Conservation (phyloP, 768 basidiomycete species). For the Hortiboletus flavorubellus region DNA sequence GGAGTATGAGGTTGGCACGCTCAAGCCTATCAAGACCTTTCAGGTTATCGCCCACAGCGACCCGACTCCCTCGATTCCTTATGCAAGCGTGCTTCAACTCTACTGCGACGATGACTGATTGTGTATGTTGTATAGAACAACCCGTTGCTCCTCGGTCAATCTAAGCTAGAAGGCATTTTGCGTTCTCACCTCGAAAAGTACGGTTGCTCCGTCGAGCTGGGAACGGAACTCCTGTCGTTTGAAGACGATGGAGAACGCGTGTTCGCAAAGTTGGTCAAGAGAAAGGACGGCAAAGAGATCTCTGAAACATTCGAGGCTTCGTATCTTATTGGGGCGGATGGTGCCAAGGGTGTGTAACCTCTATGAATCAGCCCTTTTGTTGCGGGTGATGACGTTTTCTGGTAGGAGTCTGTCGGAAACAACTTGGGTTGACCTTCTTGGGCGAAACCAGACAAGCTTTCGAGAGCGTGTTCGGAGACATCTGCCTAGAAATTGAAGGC, state of each 20-base stretch:
- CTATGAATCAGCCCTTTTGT: background rate
- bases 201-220: constrained; percentile 38
- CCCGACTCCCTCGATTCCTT: constrained; percentile 27
- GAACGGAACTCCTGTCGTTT: constrained; percentile 44
- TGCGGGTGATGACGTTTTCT: background rate
- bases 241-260: constrained; percentile 37
- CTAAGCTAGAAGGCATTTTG: constrained; percentile 27
- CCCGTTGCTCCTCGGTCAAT: constrained; percentile 22
- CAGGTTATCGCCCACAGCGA: constrained; percentile 5
- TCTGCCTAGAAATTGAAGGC: constrained; percentile 30
- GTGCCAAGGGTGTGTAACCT: constrained; percentile 30
- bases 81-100: constrained; percentile 13
- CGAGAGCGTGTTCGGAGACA: constrained; percentile 34
- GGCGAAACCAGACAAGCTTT: constrained; percentile 36
- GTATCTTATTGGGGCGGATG: constrained; percentile 42
- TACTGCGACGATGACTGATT: background rate
- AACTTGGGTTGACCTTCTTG: constrained; percentile 39
- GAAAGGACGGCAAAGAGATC: constrained; percentile 18
- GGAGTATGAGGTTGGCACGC: constrained; percentile 31
- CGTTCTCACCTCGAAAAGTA: constrained; percentile 19
- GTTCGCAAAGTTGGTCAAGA: constrained; percentile 33
- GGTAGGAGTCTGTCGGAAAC: constrained; percentile 36
- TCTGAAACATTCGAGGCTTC: constrained; percentile 29
- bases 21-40: constrained; percentile 16
- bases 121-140: constrained; percentile 5